A percentile compares a stretch with the other conserved stretches of the same genome.
phyloP scores from a whole-genome alignment of 2,329 filamentous ascomycete species.

The Gliomastix tumulicola region DNA sequence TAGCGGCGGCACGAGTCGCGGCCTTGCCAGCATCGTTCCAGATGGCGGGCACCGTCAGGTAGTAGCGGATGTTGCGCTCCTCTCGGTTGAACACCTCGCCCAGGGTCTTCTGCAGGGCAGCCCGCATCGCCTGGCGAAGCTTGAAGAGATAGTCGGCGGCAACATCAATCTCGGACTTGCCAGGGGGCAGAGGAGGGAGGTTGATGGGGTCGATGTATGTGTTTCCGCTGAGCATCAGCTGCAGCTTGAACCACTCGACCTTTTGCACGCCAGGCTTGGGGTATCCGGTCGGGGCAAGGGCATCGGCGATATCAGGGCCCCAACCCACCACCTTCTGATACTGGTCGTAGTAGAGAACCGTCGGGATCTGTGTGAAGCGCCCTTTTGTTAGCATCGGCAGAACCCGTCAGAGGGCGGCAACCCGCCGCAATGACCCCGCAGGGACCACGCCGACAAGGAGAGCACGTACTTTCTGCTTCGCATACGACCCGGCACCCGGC shows the following conservation, averaged over 20 bases:
- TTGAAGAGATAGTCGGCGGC: conserved; percentile 99
- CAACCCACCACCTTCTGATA: conserved; percentile 99
- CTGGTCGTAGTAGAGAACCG: conserved; percentile 98
- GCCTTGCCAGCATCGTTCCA: conserved; percentile 99
- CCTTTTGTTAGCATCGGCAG: conserved; percentile 6
- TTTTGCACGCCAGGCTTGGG: conserved; percentile 97
- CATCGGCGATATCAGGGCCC: conserved; percentile 97
- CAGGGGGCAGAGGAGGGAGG: conserved; percentile 89
- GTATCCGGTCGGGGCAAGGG: conserved; percentile 91
- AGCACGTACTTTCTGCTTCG: conserved; percentile 83
- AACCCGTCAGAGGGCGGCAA: not conserved
- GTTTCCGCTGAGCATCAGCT: conserved; percentile 97
- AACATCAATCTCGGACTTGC: conserved; percentile 98
- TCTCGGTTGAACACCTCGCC: conserved; percentile 97
- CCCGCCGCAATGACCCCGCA: not conserved
- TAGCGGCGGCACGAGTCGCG: conserved; percentile 88
- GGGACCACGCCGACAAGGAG: too few relatives aligned
- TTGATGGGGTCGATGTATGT: conserved; percentile 99
- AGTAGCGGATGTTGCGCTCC: conserved; percentile 96
- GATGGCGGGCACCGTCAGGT: conserved; percentile 96
- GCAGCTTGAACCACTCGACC: conserved; percentile 99
- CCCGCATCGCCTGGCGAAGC: conserved; percentile 92
- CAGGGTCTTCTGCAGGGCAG: conserved; percentile 89
- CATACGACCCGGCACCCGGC: conserved; percentile 95
- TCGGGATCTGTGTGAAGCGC: conserved; percentile 67